Evolutionary conservation across 1,284 basidiomycete species (phyloP).

Genomic region (Apiotrichum gracile): DNA sequence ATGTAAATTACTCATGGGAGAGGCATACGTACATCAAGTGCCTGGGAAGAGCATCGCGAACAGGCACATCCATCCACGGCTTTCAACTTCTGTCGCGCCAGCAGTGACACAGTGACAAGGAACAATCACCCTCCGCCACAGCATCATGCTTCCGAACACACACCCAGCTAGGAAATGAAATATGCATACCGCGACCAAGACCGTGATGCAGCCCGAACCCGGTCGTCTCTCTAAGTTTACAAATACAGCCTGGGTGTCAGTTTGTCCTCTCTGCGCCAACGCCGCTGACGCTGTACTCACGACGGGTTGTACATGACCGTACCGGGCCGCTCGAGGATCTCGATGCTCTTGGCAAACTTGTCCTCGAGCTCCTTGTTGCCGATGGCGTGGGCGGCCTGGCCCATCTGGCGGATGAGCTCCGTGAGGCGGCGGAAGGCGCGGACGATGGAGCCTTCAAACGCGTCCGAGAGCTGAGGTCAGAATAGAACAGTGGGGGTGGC

Average conservation of each 20-base stretch:
- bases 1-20: too few relatives aligned
- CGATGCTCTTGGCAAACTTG: conserved; percentile 80
- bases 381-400: conserved; percentile 88
- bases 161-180: too few relatives aligned
- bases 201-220: neutral
- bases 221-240: neutral
- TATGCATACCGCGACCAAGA: too few relatives aligned
- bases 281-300: conserved; percentile 44
- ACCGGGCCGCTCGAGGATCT: conserved; percentile 84
- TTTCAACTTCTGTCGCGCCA: too few relatives aligned
- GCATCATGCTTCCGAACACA: too few relatives aligned
- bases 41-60: too few relatives aligned
- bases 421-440: conserved; percentile 89
- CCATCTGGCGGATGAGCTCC: conserved; percentile 93
- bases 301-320: conserved; percentile 86
- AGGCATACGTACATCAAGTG: too few relatives aligned
- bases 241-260: conserved; percentile 13
- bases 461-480: conserved; percentile 55
- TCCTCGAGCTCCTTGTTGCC: conserved; percentile 88
- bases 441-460: conserved; percentile 92
- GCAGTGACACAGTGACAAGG: too few relatives aligned
- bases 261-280: conserved; percentile 62
- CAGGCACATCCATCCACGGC: too few relatives aligned
- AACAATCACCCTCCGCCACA: too few relatives aligned
- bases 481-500: neutral